A percentile compares a stretch with the other conserved stretches of the same genome.
phyloP scores from a whole-genome alignment of 306 rosid genomes.

The Hylodesmum podocarpum region DNA sequence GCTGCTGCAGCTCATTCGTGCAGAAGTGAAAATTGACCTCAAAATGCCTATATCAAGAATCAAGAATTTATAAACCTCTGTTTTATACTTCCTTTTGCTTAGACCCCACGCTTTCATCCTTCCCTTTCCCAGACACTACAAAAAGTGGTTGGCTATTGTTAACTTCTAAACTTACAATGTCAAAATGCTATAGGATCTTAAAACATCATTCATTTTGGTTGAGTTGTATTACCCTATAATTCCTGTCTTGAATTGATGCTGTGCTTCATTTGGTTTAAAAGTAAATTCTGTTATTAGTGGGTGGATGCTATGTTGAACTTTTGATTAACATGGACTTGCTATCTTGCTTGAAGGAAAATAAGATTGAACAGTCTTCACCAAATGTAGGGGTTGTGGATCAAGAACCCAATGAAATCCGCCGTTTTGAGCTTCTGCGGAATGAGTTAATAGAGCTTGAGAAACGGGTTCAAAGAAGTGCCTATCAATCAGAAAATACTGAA shows the following conservation, averaged over 20 bases:
- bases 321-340: constrained; percentile 26
- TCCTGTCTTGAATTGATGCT: not conserved
- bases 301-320: constrained; percentile 23
- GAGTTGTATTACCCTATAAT: constrained; percentile 7
- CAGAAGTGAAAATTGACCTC: not conserved
- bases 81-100: not conserved
- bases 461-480: constrained; percentile 78
- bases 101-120: not conserved
- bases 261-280: constrained; percentile 14
- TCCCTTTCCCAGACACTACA: not conserved
- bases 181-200: not conserved
- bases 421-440: constrained; percentile 78
- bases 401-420: constrained; percentile 70
- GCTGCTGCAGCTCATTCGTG: not conserved
- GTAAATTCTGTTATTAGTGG: constrained; percentile 16
- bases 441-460: constrained; percentile 90
- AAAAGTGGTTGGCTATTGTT: not conserved
- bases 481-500: constrained; percentile 72
- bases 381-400: constrained; percentile 44
- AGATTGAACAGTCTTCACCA: constrained; percentile 53
- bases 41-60: not conserved
- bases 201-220: constrained; percentile 3
- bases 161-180: constrained; percentile 1
- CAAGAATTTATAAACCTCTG: not conserved
- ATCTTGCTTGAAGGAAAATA: constrained; percentile 59